Percentiles rank a stretch among this genome's conserved stretches.
These are phyloP conservation scores for Xylaria hypoxylon DNA, from an alignment of 2,329 filamentous ascomycete genomes.

Conservation along the genomic window DNA sequence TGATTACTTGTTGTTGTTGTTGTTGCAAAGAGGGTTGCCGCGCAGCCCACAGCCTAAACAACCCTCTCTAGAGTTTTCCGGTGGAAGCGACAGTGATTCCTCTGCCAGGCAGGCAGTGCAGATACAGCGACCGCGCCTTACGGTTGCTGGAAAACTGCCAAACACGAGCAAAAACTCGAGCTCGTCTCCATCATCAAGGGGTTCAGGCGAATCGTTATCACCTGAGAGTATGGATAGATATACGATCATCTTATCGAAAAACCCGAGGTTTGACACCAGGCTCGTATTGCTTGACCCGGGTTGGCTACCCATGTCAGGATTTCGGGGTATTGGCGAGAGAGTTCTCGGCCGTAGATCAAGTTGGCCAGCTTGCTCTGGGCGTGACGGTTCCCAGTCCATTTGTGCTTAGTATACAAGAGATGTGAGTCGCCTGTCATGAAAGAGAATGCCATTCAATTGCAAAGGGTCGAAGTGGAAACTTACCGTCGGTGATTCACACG, in stretches of 20 bases:
- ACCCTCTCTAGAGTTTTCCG: too few relatives aligned
- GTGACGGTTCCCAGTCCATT: constrained; percentile 45
- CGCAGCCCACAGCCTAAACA: too few relatives aligned
- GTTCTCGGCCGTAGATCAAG: constrained; percentile 48
- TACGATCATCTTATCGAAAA: constrained; percentile 31
- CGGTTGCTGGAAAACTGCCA: too few relatives aligned
- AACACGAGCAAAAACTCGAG: too few relatives aligned
- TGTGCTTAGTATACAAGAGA: constrained; percentile 34
- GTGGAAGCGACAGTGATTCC: too few relatives aligned
- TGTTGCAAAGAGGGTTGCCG: too few relatives aligned
- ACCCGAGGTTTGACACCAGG: constrained; percentile 38
- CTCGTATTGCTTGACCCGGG: constrained; percentile 48
- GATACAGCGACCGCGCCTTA: too few relatives aligned
- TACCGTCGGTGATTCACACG: constrained; percentile 23
- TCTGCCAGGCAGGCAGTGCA: too few relatives aligned
- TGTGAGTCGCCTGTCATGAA: background rate
- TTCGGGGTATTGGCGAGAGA: constrained; percentile 47
- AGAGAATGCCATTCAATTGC: background rate
- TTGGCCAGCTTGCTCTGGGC: constrained; percentile 54
- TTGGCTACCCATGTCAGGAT: constrained; percentile 46
- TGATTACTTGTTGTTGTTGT: too few relatives aligned
- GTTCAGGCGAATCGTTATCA: too few relatives aligned
- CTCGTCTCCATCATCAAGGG: too few relatives aligned
- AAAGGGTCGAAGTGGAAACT: background rate
- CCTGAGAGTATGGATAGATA: too few relatives aligned